Conservation (phyloP, 352 stramenopile species). For the Phytopythium chamaehyphon region DNA sequence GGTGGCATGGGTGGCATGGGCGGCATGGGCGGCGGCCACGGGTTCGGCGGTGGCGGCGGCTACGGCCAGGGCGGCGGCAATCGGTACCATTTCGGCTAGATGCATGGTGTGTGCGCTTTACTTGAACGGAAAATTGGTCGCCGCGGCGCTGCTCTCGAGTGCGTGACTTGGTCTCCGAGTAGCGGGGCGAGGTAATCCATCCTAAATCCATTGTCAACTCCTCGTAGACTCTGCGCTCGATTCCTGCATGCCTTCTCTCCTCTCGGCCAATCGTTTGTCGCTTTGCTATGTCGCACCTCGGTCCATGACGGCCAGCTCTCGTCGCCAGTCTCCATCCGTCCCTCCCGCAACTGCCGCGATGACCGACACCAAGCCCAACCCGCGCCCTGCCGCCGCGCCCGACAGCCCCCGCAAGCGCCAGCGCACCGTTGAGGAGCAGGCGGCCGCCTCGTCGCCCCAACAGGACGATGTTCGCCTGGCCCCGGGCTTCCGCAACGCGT, state of each 20-base stretch:
- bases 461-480: not conserved
- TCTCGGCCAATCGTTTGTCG: slow-evolving; percentile 29
- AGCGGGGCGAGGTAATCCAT: not conserved
- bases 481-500: slow-evolving; percentile 37
- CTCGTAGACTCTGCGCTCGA: too few relatives aligned
- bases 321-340: not conserved
- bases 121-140: too few relatives aligned
- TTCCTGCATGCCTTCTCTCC: not conserved
- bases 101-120: not conserved
- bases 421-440: slow-evolving; percentile 21
- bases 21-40: slow-evolving; percentile 29
- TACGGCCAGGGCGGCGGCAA: slow-evolving; percentile 40
- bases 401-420: slow-evolving; percentile 22
- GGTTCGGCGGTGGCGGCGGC: slow-evolving; percentile 20
- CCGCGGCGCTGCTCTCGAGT: too few relatives aligned
- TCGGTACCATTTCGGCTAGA: slow-evolving; percentile 83
- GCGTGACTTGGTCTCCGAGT: too few relatives aligned
- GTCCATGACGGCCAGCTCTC: not conserved
- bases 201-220: not conserved
- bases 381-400: not conserved
- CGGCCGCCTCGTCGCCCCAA: slow-evolving; percentile 8
- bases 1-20: slow-evolving; percentile 39
- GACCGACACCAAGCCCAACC: slow-evolving; percentile 8
- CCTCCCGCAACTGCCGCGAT: not conserved
- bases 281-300: slow-evolving; percentile 11